Base-by-base conservation (phyloP, 441 rosid species). In the Omphalea diandra region DNA sequence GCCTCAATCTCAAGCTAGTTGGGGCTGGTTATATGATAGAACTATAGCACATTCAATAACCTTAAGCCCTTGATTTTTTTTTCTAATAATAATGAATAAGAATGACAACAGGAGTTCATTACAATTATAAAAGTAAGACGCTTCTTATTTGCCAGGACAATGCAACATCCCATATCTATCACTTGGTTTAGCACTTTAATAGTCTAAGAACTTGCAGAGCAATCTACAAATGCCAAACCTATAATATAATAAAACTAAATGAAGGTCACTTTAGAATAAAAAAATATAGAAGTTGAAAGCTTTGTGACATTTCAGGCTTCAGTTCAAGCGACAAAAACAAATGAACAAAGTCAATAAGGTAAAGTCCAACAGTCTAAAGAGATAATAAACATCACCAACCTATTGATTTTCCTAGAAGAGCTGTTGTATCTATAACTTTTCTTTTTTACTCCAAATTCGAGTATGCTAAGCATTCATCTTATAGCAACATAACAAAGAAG, bases 101-200 rank as follows among this genome's bases (percentile, higher is more conserved):
- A 47, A 62, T 26, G 58, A 12, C 35, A 18, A 57, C 65, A 66
- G 68, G 29, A 70, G 47, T 66, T 68, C 50, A 63, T 79, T 90
- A 94, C 98, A 86, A 89, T 69, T 47, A 88, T 75, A 54, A 93
- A 83, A 36, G 99, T 90, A 72, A 90, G 87, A 80, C 97, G 98
- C 82, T 92, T 94, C 84, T 94, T 94, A 76, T 94, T 94, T 58
- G 99, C 99, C 70, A 94, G 68, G 80, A 94, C 90, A 36, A 82
- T 26, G 67, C 90, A 90, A 75, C 98, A 88, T 71, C 97, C 88
- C 58, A 82, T 71, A 61, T 85, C 90, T 53, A 86, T 85, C 67
- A 76, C 91, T 76, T 73, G 76, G 22, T 70, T 81, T 74, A 92
- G 78, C 64, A 92, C 56, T 66, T 77, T 79, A 69, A 81, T 66